Evolutionary conservation across 768 basidiomycete species (phyloP), one percentile per base, ranked within the genome.

Genomic region (Baorangia bicolor): DNA sequence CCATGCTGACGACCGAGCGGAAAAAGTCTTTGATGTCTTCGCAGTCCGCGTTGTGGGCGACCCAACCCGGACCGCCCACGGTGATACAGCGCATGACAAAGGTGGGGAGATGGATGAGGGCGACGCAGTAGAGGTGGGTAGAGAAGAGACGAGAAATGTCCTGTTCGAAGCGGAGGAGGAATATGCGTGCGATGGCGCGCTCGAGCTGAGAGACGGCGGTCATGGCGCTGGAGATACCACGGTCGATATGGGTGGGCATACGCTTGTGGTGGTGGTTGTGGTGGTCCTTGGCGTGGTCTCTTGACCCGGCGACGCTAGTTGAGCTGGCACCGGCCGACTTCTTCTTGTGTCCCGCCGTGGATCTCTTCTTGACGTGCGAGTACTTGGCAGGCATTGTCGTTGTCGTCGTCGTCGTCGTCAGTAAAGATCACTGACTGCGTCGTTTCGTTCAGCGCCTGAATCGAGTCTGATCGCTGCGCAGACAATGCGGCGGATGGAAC

Each of bases 1-100:
- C 88, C 87, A 90, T 89, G 56, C 79, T 79, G 57, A 90, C 81
- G 44, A 79, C 81, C 1, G 83, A 77, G 18, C 88, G 77, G 69
- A 89, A 84, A 67, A 87, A 88, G 63, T 90, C 87, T 57, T 87
- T 89, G 66, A 90, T 77, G 53, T 86, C 87, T 53, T 89, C 88
- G 47, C 70, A 77, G 55, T 85, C 82, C 9, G 86, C 77, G 56
- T 89, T 89, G 64, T 78, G 75, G 0, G 85, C 86, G 21, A 84
- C 74, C 88, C 88, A 90, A 25, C 82, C 79, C 0, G 86, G 85
- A 0, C 86, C 85, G 1, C 78, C 80, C 25, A 86, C 76, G 14
- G 80, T 75, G 44, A 81, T 74, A 60, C 86, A 85, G 33, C 85
- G 81, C 77, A 87, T 79, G 52, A 86, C 81, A 47, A 90, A 78